phyloP scores from a whole-genome alignment of 805 yeast genomes.

The Wickerhamomyces ciferrii region DNA sequence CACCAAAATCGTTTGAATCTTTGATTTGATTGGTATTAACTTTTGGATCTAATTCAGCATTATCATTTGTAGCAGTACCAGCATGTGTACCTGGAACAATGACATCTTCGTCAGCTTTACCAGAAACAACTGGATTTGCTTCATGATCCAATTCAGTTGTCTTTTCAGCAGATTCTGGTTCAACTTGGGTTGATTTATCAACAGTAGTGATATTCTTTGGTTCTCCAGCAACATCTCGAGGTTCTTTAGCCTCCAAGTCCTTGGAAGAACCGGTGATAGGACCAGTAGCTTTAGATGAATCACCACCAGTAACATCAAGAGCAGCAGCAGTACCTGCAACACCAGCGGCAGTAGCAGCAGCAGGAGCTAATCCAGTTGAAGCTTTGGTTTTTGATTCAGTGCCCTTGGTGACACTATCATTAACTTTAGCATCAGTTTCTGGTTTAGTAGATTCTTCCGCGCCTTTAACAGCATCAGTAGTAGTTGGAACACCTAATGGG shows the following conservation, averaged over 20 bases:
- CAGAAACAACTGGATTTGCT: background rate
- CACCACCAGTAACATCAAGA: conserved; percentile 1
- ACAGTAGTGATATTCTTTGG: background rate
- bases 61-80: background rate
- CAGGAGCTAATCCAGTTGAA: conserved; percentile 1
- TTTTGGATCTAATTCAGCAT: background rate
- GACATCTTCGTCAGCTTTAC: background rate
- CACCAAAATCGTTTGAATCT: background rate
- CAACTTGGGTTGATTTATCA: background rate
- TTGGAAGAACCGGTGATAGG: background rate
- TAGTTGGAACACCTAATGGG: background rate
- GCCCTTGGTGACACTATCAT: background rate
- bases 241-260: background rate
- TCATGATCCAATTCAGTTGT: background rate
- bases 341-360: conserved; percentile 4
- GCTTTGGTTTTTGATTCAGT: background rate
- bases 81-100: background rate
- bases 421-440: background rate
- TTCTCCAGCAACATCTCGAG: background rate
- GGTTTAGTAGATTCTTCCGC: background rate
- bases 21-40: background rate
- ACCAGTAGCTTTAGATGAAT: too few relatives aligned
- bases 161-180: background rate
- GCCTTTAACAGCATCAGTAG: background rate
- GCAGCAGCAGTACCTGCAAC: conserved; percentile 1